Conservation (phyloP, 2,329 filamentous ascomycete genomes). For the Nothomitra cinnamomea region DNA sequence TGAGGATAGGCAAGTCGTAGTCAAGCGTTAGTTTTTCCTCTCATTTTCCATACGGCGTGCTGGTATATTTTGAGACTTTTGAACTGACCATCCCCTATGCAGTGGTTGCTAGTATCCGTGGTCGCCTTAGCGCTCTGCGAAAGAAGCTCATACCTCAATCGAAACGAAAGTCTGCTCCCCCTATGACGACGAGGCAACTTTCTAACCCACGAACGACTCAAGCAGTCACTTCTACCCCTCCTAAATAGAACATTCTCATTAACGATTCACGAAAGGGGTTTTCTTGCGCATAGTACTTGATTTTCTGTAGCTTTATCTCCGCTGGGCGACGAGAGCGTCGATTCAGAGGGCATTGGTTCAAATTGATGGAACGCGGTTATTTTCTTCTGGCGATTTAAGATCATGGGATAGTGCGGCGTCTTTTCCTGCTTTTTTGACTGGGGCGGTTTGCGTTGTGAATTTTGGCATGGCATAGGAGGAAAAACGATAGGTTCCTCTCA, state of each 20-base stretch:
- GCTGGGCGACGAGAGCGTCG: too few species aligned
- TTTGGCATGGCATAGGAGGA: too few species aligned
- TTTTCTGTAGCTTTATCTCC: too few species aligned
- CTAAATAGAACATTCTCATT: slow-evolving; percentile 13
- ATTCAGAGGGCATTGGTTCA: too few species aligned
- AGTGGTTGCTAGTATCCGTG: slow-evolving; percentile 33
- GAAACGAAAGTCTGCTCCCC: slow-evolving; percentile 27
- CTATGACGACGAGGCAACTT: slow-evolving; percentile 15
- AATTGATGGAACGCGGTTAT: too few species aligned
- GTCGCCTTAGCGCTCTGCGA: slow-evolving; percentile 27
- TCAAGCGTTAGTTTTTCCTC: slow-evolving; percentile 44
- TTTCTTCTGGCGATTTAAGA: too few species aligned
- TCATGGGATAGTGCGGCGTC: too few species aligned
- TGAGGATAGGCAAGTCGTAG: slow-evolving; percentile 56
- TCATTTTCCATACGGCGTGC: not conserved
- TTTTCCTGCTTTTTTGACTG: too few species aligned
- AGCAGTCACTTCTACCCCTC: slow-evolving; percentile 19
- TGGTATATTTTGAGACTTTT: not conserved
- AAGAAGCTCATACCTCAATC: slow-evolving; percentile 32
- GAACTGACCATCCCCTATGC: not conserved
- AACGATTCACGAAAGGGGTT: too few species aligned
- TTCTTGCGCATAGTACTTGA: too few species aligned
- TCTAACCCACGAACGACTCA: slow-evolving; percentile 12
- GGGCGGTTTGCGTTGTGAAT: too few species aligned
- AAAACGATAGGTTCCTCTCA: too few species aligned